Evolutionary conservation across 768 basidiomycete genomes (phyloP), one percentile per base, ranked within the genome.

Genomic region (Mycena galopus): DNA sequence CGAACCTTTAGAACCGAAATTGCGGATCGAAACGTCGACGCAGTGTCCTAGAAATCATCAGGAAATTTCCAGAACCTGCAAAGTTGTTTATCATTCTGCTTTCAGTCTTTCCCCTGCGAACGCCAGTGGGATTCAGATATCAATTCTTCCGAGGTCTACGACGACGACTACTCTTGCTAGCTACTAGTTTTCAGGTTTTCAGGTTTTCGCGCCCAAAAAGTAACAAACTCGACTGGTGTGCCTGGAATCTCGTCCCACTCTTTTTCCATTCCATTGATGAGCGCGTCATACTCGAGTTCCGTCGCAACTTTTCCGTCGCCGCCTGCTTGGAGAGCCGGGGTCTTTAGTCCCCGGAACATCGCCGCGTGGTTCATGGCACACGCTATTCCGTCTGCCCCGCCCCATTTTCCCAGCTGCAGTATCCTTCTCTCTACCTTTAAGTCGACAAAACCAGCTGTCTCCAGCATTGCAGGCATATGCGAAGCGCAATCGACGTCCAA

Each of bases 371-470:
- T 67, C 42, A 44, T 47, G 17, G 59, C 62, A 16, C 50, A 67
- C 9, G 42, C 7, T 17, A 39, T 67, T 12, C 73, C 70, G n/a
- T 68, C 59, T 33, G 53, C 30, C 17, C 75, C 75, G 16, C 64
- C 72, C 75, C 75, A 75, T 58, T 67, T 73, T 2, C 73, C 73
- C 21, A 76, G 23, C 2, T 33, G 62, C 23, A 64, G 42, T 4
- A 51, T 42, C 30, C 59, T 37, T 25, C 60, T 23, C 37, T 72
- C 71, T 14, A 17, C 25, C 2, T 67, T 47, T 35, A 74, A 58
- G 29, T 74, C 64, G n/a, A 59, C 37, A 35, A 74, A 74, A 16
- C 73, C 73, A 2, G 44, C 57, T 42, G 51, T 51, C 35, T 42
- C 55, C 29, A 74, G 39, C 67, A 75, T 44, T 47, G 51, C 42